Percentiles rank a stretch among this genome's conserved stretches.
phyloP scores from a whole-genome alignment of 345 rosid species.

The Anacardium occidentale region DNA sequence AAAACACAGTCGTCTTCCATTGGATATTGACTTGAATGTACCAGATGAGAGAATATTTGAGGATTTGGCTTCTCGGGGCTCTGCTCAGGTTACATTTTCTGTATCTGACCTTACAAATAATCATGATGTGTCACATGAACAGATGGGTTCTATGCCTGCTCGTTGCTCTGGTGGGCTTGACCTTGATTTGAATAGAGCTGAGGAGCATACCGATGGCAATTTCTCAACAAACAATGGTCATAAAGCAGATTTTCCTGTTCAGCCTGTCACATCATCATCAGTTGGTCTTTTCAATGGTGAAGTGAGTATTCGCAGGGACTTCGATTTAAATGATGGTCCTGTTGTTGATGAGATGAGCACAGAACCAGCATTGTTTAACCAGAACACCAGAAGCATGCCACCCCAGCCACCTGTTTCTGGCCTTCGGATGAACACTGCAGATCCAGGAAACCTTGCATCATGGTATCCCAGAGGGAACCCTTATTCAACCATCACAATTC shows the following conservation, averaged over 20 bases:
- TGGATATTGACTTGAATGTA: constrained; percentile 85
- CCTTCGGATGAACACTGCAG: constrained; percentile 46
- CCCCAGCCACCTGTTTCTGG: constrained; percentile 55
- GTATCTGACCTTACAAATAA: constrained; percentile 26
- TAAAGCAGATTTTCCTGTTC: constrained; percentile 40
- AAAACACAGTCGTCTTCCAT: constrained; percentile 45
- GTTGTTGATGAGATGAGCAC: constrained; percentile 47
- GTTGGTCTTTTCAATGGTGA: constrained; percentile 38
- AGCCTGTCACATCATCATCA: constrained; percentile 34
- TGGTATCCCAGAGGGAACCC: constrained; percentile 65
- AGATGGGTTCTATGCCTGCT: constrained; percentile 31
- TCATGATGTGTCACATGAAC: constrained; percentile 29
- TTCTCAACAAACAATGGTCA: constrained; percentile 34
- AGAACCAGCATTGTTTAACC: constrained; percentile 49
- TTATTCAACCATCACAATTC: constrained; percentile 56
- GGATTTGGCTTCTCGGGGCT: constrained; percentile 52
- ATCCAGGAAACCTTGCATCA: constrained; percentile 53
- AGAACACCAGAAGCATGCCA: constrained; percentile 40
- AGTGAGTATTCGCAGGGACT: constrained; percentile 49
- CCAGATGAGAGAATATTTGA: constrained; percentile 79
- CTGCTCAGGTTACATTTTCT: constrained; percentile 37
- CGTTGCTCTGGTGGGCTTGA: constrained; percentile 67
- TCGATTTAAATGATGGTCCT: constrained; percentile 91
- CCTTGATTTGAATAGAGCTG: constrained; percentile 78
- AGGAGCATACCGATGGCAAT: constrained; percentile 56